phyloP scores from a whole-genome alignment of 345 rosid species.

The Brassica nigra region DNA sequence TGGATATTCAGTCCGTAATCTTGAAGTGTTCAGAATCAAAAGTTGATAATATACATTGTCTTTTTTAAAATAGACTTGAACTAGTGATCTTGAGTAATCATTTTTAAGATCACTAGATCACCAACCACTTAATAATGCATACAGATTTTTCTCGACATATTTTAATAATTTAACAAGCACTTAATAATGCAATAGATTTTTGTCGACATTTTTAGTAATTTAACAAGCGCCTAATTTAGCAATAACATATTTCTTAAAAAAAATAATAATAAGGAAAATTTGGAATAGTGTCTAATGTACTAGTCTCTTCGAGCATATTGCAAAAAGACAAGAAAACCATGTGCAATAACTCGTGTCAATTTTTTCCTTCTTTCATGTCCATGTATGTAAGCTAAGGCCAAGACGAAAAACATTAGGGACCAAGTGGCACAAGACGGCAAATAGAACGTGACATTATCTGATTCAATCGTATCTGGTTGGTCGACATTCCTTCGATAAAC shows the following conservation, averaged over 20 bases:
- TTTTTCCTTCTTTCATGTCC: neutral
- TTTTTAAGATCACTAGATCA: neutral
- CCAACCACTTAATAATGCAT: neutral
- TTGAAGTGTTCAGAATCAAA: neutral
- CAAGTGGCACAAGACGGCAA: conserved; percentile 16
- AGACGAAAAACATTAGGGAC: neutral
- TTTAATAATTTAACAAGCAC: neutral
- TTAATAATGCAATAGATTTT: neutral
- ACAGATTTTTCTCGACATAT: neutral
- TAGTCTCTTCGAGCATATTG: neutral
- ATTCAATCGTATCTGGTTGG: conserved; percentile 13
- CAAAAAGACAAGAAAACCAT: conserved; percentile 19
- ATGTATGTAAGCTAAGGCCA: conserved; percentile 4
- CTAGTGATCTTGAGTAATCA: neutral
- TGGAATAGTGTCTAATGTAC: neutral
- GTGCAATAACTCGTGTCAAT: conserved; percentile 21
- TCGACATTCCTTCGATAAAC: conserved; percentile 11
- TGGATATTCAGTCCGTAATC: neutral
- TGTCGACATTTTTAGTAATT: neutral
- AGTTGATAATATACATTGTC: neutral
- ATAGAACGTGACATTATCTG: conserved; percentile 24
- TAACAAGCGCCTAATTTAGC: neutral
- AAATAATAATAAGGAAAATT: neutral
- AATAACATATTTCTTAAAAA: neutral
- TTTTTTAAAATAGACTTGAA: neutral